Evolutionary conservation across 495 filamentous ascomycete species (phyloP).

Genomic region (Neurospora sp.): DNA sequence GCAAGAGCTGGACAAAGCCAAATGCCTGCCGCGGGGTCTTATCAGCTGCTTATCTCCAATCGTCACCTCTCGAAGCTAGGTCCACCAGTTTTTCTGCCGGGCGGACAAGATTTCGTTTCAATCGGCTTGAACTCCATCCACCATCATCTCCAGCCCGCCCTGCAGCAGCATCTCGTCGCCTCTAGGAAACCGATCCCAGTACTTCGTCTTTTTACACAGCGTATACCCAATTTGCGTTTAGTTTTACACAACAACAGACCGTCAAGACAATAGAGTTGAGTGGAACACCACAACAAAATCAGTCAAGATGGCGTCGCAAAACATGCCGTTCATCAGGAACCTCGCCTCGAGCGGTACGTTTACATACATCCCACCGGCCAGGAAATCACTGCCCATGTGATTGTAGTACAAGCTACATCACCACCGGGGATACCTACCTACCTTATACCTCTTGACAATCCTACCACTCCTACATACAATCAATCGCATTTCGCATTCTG

Average conservation of each 20-base stretch:
- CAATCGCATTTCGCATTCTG: neutral
- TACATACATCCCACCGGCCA: neutral
- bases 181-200: neutral
- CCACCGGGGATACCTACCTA: too few relatives aligned
- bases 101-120: slow-evolving; percentile 23
- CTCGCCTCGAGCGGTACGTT: slow-evolving; percentile 41
- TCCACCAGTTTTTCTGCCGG: slow-evolving; percentile 19
- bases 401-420: neutral
- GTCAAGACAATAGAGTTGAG: neutral
- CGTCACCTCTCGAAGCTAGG: neutral
- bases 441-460: too few relatives aligned
- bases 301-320: slow-evolving; percentile 33
- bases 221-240: neutral
- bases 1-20: neutral
- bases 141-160: neutral
- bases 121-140: neutral
- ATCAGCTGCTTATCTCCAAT: neutral
- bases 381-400: neutral
- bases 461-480: neutral
- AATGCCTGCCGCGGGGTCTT: neutral
- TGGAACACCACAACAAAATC: neutral
- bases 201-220: neutral
- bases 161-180: neutral
- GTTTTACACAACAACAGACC: neutral
- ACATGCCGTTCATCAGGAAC: slow-evolving; percentile 43